A percentile compares a stretch with the other conserved stretches of the same genome.
Conservation (phyloP, 2,329 filamentous ascomycete species). For the Clonostachys chloroleuca region DNA sequence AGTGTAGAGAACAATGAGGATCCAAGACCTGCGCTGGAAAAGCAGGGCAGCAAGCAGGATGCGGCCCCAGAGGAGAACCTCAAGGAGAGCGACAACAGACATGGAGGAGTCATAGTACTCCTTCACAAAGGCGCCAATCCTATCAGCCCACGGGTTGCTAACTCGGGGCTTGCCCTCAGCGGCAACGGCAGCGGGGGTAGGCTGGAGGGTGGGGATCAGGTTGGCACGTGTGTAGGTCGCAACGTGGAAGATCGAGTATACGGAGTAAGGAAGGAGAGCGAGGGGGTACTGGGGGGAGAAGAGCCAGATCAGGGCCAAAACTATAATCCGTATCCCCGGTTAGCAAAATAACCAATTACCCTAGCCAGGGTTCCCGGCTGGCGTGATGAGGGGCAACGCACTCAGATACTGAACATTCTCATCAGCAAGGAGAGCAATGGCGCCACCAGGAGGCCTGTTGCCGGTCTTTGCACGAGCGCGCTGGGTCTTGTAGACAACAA, state of each 20-base stretch:
- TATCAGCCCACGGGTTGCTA: constrained; percentile 65
- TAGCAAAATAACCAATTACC: neutral
- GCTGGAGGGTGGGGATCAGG: constrained; percentile 81
- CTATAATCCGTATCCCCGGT: constrained; percentile 35
- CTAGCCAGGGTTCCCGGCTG: neutral
- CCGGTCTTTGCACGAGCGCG: constrained; percentile 77
- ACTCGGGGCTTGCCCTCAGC: constrained; percentile 42
- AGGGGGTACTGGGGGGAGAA: constrained; percentile 84
- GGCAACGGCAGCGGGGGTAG: constrained; percentile 49
- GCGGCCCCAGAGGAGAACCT: constrained; percentile 84
- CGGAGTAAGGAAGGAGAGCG: constrained; percentile 87
- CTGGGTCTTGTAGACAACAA: constrained; percentile 97
- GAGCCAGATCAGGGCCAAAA: constrained; percentile 94
- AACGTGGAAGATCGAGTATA: constrained; percentile 98
- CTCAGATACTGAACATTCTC: constrained; percentile 98
- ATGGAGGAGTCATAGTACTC: constrained; percentile 96
- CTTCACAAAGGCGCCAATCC: constrained; percentile 92
- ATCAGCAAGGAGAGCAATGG: constrained; percentile 68
- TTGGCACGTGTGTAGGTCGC: constrained; percentile 94
- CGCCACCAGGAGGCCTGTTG: constrained; percentile 53
- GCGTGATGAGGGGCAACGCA: constrained; percentile 40
- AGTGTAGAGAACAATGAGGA: constrained; percentile 81
- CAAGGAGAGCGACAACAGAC: constrained; percentile 84
- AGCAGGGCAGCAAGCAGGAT: constrained; percentile 75
- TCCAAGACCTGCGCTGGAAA: constrained; percentile 89